Conservation (phyloP, 257 asterid genomes). For the Buddleja alternifolia region DNA sequence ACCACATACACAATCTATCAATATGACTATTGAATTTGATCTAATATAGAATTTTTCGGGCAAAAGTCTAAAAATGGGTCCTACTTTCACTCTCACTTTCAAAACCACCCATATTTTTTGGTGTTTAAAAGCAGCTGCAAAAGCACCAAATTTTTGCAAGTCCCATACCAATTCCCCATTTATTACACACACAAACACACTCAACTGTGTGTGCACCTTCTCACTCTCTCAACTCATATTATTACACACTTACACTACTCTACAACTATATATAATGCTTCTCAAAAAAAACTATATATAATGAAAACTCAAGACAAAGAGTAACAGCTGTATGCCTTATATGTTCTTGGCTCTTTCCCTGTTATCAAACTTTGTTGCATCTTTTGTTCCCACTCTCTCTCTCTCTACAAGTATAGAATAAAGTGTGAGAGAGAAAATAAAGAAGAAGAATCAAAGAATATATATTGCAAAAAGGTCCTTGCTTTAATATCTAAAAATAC, state of each 20-base stretch:
- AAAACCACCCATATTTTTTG: conserved; percentile 31
- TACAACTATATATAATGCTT: too few relatives aligned
- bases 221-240: not conserved
- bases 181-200: conserved; percentile 30
- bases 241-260: conserved; percentile 10
- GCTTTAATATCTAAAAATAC: conserved; percentile 34
- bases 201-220: conserved; percentile 30
- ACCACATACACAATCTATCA: too few relatives aligned
- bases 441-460: conserved; percentile 40
- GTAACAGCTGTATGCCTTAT: conserved; percentile 45
- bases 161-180: too few relatives aligned
- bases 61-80: conserved; percentile 35
- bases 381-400: conserved; percentile 37
- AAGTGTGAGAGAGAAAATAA: conserved; percentile 35
- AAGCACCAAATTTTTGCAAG: conserved; percentile 6
- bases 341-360: conserved; percentile 24
- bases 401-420: conserved; percentile 53
- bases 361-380: conserved; percentile 32
- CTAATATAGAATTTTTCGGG: too few relatives aligned
- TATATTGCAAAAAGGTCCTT: conserved; percentile 25
- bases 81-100: conserved; percentile 33
- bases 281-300: not conserved
- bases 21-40: too few relatives aligned
- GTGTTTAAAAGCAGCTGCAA: conserved; percentile 61
- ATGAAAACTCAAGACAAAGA: conserved; percentile 27